Evolutionary conservation across 768 basidiomycete species (phyloP), one percentile per base, ranked within the genome.

Genomic region (Hericium alpestre): DNA sequence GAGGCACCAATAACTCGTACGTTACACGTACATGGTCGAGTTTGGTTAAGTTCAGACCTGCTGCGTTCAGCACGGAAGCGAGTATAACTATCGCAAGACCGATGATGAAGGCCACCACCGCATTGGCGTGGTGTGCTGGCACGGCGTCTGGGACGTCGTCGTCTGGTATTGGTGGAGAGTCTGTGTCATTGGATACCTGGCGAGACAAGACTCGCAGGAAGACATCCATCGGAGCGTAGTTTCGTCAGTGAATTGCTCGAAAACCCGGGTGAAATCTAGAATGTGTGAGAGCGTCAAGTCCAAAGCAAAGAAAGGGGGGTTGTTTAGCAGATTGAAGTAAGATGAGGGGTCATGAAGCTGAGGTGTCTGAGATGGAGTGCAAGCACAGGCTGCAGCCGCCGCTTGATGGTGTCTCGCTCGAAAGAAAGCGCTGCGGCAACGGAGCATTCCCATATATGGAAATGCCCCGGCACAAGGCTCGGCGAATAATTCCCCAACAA

Each of bases 31-130:
- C 84, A 80, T 94, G 92, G 72, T 96, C 94, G 43, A 95, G 73
- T 71, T 97, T 98, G 39, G 92, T 93, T 58, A 97, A 74, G 67
- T 96, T 97, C 43, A 98, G 77, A n/a, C 94, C 94, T 0, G 87
- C 90, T 38, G 91, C 90, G 64, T 91, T 93, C 62, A 92, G 77
- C n/a, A 91, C 78, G 16, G 87, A 90, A 0, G 92, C 87, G 7
- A 88, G 73, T 2, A 91, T 73, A 51, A 96, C 83, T 63, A 97
- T 95, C 47, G 85, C 68, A 48, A 96, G 81, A 13, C 94, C 90
- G 58, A 91, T 90, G 59, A 91, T 82, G 69, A 92, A 92, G 5
- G 83, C 73, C 41, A 87, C 75, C 60, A 83, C 81, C 5, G 86
- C 77, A 66, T 71, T 85, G n/a, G 66, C 71, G 64, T 72, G 71